Base-by-base conservation (phyloP, 805 yeast species). In the Kodamaea fukazawae region DNA sequence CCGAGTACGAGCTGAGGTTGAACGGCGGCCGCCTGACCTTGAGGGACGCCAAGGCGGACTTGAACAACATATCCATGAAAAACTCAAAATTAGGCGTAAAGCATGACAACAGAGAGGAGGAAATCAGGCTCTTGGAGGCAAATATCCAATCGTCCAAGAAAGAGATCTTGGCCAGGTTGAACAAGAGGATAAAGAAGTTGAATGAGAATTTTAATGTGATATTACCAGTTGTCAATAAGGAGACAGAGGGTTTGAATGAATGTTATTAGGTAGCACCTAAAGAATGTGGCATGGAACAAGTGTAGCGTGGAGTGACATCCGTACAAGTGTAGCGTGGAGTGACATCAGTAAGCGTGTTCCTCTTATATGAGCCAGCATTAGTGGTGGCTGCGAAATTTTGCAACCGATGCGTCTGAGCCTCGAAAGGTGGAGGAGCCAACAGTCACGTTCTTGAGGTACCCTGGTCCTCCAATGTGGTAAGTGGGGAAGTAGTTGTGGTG, bases 201-300 rank as follows among this genome's bases (percentile, higher is more conserved):
- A 57, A 60, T 29, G 73, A 68, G 17, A 58, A 61, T 36, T 61
- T 60, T 39, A 71, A 67, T 29, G 40, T 53, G 15, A 61, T 68
- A 15, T 46, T 68, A 27, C 71, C 69, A 7, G 53, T 46, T 28
- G 53, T 69, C 11, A 45, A 48, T 10, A 43, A 34, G 28, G 49
- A 47, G 33, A 45, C 47, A 4, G 46, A 45, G 36, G 14, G 27
- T 12, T 41, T 46, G 31, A 29, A 31, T 20, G 38, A 43, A 13
- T 20, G 23, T 32, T 32, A 20, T 20, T 20, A 20, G 23, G 5
- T 20, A 6, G n/a, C n/a, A n/a, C n/a, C n/a, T n/a, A n/a, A n/a
- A n/a, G n/a, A n/a, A n/a, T n/a, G n/a, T n/a, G n/a, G n/a, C n/a
- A n/a, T n/a, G n/a, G n/a, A n/a, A n/a, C n/a, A n/a, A n/a, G n/a